Percentiles rank a stretch among this genome's conserved stretches.
These are phyloP conservation scores for Penicillium sp. DNA, from an alignment of 2,329 filamentous ascomycete species.

Conservation along the genomic window DNA sequence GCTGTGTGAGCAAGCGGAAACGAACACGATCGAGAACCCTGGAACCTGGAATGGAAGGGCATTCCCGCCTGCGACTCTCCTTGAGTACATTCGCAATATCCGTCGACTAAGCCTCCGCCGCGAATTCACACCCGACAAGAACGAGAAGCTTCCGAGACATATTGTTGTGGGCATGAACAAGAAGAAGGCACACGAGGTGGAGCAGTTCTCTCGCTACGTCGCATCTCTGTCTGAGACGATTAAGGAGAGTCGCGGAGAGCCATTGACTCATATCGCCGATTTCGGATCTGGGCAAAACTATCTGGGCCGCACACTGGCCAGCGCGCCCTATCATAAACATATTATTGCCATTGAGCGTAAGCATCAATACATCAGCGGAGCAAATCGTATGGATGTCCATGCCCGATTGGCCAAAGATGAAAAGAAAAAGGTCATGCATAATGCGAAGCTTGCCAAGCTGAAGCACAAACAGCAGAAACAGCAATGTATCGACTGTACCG, in stretches of 20 bases:
- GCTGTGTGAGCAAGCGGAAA: conserved; percentile 26
- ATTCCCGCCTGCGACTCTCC: conserved; percentile 55
- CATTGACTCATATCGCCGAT: conserved; percentile 85
- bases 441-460: conserved; percentile 35
- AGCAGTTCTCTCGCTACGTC: conserved; percentile 85
- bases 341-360: conserved; percentile 90
- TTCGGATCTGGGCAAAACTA: conserved; percentile 98
- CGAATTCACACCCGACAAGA: conserved; percentile 51
- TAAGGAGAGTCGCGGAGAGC: conserved; percentile 45
- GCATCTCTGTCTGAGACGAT: conserved; percentile 64
- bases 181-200: conserved; percentile 94
- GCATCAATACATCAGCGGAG: conserved; percentile 81
- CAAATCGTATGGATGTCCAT: conserved; percentile 78
- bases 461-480: conserved; percentile 88
- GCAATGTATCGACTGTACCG: conserved; percentile 24
- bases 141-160: conserved; percentile 64
- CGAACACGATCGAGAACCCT: conserved; percentile 6
- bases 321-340: conserved; percentile 78
- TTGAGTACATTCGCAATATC: conserved; percentile 71
- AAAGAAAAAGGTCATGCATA: conserved; percentile 68
- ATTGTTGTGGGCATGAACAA: conserved; percentile 89
- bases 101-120: conserved; percentile 68
- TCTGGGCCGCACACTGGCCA: conserved; percentile 82
- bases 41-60: conserved; percentile 45
- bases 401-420: conserved; percentile 72